A percentile compares a stretch with the other conserved stretches of the same genome.
Evolutionary conservation across 2,329 filamentous ascomycete species (phyloP).

Genomic region (Knufia fluminis): DNA sequence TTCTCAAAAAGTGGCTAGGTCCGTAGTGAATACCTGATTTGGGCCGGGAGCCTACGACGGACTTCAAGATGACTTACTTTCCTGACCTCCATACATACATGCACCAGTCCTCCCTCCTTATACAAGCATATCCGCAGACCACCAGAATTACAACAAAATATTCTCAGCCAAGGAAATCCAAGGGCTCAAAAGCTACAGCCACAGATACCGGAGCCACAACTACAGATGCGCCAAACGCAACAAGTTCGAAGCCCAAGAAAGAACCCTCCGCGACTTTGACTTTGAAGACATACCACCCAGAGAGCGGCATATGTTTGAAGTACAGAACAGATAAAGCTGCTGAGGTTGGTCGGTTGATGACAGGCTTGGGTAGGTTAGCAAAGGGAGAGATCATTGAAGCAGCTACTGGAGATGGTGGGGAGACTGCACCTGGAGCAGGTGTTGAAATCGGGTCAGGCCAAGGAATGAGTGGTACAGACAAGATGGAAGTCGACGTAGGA

Average conservation of each 20-base stretch:
- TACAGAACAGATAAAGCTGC: constrained; percentile 86
- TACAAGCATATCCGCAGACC: constrained; percentile 68
- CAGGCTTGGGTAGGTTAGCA: constrained; percentile 66
- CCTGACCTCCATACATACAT: constrained; percentile 83
- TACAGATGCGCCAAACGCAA: neutral
- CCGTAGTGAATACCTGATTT: no score
- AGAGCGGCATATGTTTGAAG: constrained; percentile 72
- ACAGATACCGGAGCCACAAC: constrained; percentile 26
- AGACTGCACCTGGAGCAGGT: constrained; percentile 30
- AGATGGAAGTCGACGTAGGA: constrained; percentile 20
- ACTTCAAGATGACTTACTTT: constrained; percentile 62
- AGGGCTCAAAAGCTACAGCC: constrained; percentile 21
- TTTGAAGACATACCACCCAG: constrained; percentile 82
- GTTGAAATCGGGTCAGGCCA: constrained; percentile 21
- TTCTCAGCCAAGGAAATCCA: constrained; percentile 34
- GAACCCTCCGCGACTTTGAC: constrained; percentile 58
- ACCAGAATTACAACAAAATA: constrained; percentile 90
- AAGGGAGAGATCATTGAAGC: constrained; percentile 51
- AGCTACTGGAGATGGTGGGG: constrained; percentile 24
- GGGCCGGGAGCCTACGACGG: no score
- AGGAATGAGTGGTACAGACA: constrained; percentile 15
- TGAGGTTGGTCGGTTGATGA: constrained; percentile 76
- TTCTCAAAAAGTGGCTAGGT: no score
- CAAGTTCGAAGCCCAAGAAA: constrained; percentile 9
- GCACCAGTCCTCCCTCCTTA: constrained; percentile 71